Percentiles rank a stretch among this genome's conserved stretches.
These are phyloP conservation scores for Auriscalpium microsporum DNA, from an alignment of 768 basidiomycete species.

Conservation along the genomic window DNA sequence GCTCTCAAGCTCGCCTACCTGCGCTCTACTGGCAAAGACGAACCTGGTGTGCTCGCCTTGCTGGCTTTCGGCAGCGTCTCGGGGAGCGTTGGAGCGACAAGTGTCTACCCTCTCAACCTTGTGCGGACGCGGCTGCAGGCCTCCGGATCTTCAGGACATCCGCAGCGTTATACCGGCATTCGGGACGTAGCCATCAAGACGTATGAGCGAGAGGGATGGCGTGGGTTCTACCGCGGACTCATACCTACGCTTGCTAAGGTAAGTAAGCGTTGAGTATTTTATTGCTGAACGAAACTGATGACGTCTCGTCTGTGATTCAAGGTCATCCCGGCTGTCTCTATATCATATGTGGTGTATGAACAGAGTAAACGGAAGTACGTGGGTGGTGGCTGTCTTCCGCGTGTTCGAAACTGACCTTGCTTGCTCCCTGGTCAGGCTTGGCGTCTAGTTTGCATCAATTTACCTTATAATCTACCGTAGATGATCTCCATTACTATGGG, in stretches of 20 bases:
- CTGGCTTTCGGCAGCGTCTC: slow-evolving; percentile 90
- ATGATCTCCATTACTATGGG: background rate
- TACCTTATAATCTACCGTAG: background rate
- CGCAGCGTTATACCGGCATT: slow-evolving; percentile 83
- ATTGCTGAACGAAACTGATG: background rate
- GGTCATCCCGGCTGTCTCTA: slow-evolving; percentile 95
- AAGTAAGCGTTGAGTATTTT: slow-evolving; percentile 24
- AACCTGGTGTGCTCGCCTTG: slow-evolving; percentile 81
- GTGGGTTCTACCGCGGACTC: slow-evolving; percentile 89
- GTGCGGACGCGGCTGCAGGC: slow-evolving; percentile 94
- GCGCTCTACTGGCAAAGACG: slow-evolving; percentile 77
- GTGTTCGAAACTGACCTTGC: slow-evolving; percentile 5
- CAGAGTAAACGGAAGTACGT: slow-evolving; percentile 71
- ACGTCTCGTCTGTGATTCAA: slow-evolving; percentile 19
- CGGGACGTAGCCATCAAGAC: slow-evolving; percentile 78
- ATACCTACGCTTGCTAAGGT: slow-evolving; percentile 92
- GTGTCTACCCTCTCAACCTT: slow-evolving; percentile 87
- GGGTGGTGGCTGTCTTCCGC: background rate
- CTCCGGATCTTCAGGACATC: slow-evolving; percentile 92
- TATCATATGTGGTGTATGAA: slow-evolving; percentile 93
- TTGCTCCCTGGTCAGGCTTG: slow-evolving; percentile 37
- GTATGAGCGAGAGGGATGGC: slow-evolving; percentile 79
- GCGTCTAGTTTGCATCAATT: slow-evolving; percentile 23
- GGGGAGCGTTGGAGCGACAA: slow-evolving; percentile 88
- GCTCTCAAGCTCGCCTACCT: slow-evolving; percentile 88